Evolutionary conservation across 73 alveolate genomes (phyloP).

Genomic region (Stentor roeselii): DNA sequence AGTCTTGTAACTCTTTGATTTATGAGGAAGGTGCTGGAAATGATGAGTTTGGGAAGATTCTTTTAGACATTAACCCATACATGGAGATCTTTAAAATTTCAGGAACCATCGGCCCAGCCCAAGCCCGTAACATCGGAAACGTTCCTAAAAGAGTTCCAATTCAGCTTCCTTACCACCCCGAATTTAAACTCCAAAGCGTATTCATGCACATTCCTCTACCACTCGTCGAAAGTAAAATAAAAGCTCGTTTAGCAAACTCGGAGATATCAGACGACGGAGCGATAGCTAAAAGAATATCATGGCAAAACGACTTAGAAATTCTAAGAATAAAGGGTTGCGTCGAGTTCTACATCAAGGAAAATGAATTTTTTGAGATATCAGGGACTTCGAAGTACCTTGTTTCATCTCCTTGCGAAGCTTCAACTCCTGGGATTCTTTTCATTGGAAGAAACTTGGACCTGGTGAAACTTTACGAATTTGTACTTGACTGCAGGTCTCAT

Average conservation of each 20-base stretch:
- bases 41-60: background rate
- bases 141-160: background rate
- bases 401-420: conserved; percentile 19
- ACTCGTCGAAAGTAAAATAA: background rate
- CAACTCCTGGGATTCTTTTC: conserved; percentile 46
- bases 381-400: background rate
- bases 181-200: background rate
- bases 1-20: background rate
- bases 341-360: background rate
- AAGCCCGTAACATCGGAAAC: background rate
- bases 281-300: background rate
- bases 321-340: background rate
- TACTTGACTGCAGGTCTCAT: conserved; percentile 43
- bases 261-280: background rate
- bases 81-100: background rate
- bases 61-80: background rate
- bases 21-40: background rate
- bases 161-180: background rate
- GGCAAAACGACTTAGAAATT: conserved; percentile 11
- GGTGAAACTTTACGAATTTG: conserved; percentile 31
- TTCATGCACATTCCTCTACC: background rate
- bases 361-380: background rate
- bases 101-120: conserved; percentile 2
- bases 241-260: background rate
- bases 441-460: conserved; percentile 51